phyloP scores from a whole-genome alignment of 768 basidiomycete genomes.

The Termitomyces sp. region DNA sequence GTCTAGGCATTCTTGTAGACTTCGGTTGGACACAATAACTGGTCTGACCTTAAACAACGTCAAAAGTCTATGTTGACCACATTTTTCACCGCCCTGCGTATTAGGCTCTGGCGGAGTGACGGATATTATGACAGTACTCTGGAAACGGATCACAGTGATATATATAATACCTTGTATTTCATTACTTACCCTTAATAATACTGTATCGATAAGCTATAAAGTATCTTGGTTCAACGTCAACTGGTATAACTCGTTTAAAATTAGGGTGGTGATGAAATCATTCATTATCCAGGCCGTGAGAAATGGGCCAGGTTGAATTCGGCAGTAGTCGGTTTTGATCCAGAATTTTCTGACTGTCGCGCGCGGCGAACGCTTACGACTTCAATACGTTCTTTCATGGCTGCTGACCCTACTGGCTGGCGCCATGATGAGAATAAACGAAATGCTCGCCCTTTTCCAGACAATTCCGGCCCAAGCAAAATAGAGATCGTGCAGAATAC shows the following conservation, averaged over 20 bases:
- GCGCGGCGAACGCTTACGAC: not conserved
- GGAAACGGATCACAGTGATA: constrained; percentile 10
- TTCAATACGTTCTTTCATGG: constrained; percentile 22
- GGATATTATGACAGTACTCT: constrained; percentile 3
- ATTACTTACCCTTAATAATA: constrained; percentile 10
- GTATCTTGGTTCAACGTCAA: not conserved
- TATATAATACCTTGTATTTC: constrained; percentile 15
- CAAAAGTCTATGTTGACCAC: not conserved
- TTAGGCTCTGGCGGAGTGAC: not conserved
- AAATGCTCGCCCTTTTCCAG: constrained; percentile 31
- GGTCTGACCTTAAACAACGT: not conserved
- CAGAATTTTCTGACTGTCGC: constrained; percentile 7
- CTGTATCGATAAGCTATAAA: constrained; percentile 10
- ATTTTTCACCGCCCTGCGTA: not conserved
- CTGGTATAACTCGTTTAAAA: too few relatives aligned
- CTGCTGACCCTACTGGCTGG: constrained; percentile 28
- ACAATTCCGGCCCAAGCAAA: constrained; percentile 37
- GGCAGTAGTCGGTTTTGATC: constrained; percentile 14
- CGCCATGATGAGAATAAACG: constrained; percentile 28
- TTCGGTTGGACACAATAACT: constrained; percentile 54
- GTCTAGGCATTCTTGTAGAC: constrained; percentile 68
- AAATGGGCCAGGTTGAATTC: constrained; percentile 14
- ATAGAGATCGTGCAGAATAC: constrained; percentile 64
- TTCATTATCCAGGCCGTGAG: constrained; percentile 13
- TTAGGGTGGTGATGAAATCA: not conserved